Evolutionary conservation across 805 yeast species (phyloP), one percentile per base, ranked within the genome.

Genomic region (Pichia californica): DNA sequence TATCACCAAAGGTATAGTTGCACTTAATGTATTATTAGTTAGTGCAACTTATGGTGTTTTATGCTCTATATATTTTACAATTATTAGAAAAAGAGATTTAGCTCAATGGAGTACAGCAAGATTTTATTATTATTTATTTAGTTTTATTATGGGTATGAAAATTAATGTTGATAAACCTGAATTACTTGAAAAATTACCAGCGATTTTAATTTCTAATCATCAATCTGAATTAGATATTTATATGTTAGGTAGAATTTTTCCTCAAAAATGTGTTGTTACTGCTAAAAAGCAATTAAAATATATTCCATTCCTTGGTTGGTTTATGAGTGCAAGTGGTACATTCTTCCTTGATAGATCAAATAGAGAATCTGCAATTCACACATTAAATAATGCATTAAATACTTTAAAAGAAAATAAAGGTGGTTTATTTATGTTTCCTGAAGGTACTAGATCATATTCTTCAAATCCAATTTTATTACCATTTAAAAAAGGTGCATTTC

Each of bases 401-500:
- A 69, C 70, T 21, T 70, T 93, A 61, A 81, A 79, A 58, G 57
- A 61, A 5, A 70, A 79, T 38, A 77, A 79, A 57, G 81, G 89
- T 54, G 86, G 83, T 14, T 72, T 93, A 20, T 93, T 82, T 74
- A 79, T 93, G 67, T 93, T 89, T 71, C 96, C 98, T 21, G 99
- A 93, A 65, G 99, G 99, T 23, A 93, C 99, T 2, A 77, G 99
- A 64, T 88, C 97, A 0, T 84, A 82, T 51, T 66, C 83, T 10
- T 64, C 76, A 20, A 72, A 71, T 29, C 81, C 94, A 40, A 78
- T 72, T 4, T 66, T 93, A 60, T 71, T 88, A 39, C 95, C 95
- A 1, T 88, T 93, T 68, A 93, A 93, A 65, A 93, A 93, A 61
- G 99, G 99, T 43, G 97, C 98, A 0, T 93, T 93, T 79, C 97